phyloP scores from a whole-genome alignment of 2,329 filamentous ascomycete species.

The Pseudogymnoascus sp. region DNA sequence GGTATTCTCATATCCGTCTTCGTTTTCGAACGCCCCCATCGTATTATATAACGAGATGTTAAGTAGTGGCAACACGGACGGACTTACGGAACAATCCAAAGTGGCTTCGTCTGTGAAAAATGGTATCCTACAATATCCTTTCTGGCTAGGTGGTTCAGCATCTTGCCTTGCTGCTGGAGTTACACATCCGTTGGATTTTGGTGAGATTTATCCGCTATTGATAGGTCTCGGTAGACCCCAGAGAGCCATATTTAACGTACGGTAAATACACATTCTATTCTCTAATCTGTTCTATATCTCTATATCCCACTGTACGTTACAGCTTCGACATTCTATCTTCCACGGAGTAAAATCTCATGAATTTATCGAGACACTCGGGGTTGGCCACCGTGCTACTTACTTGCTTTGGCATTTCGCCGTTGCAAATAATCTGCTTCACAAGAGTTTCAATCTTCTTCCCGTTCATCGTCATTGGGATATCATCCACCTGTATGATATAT shows the following conservation, averaged over 20 bases:
- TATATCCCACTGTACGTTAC: not conserved
- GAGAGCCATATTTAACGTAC: conserved; percentile 41
- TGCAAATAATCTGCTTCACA: conserved; percentile 11
- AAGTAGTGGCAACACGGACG: not conserved
- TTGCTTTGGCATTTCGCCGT: conserved; percentile 9
- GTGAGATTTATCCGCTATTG: conserved; percentile 43
- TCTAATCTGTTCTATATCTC: not conserved
- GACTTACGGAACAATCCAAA: not conserved
- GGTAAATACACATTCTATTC: not conserved
- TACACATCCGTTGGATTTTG: conserved; percentile 86
- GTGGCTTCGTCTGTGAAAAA: not conserved
- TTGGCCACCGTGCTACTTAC: conserved; percentile 10
- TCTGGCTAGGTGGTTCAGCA: conserved; percentile 95
- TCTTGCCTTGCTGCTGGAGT: conserved; percentile 86
- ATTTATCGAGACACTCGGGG: conserved; percentile 7
- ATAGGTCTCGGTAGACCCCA: not conserved
- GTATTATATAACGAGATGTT: not conserved
- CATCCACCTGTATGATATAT: not conserved
- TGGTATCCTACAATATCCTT: conserved; percentile 51
- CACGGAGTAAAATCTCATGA: conserved; percentile 5
- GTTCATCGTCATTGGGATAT: conserved; percentile 8
- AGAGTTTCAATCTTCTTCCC: conserved; percentile 12
- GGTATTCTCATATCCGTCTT: not conserved
- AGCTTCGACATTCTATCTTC: conserved; percentile 8
- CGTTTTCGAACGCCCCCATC: not conserved